phyloP scores from a whole-genome alignment of 768 basidiomycete species.

The Calocybe indica region DNA sequence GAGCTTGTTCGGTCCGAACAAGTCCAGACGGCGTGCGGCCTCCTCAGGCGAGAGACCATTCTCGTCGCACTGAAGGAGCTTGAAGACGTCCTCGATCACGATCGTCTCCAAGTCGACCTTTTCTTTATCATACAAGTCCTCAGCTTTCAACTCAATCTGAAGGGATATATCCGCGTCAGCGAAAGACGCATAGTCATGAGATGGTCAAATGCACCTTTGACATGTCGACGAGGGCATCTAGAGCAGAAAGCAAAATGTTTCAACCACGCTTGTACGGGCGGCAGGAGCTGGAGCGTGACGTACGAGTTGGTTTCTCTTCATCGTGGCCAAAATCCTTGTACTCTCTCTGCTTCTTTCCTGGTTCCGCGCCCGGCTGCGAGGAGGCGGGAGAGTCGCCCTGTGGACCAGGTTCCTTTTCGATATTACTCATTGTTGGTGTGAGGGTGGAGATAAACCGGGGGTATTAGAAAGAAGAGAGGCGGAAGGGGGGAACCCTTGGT shows the following conservation, averaged over 20 bases:
- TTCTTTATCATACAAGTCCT: conserved; percentile 96
- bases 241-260: conserved; percentile 1
- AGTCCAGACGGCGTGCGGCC: conserved; percentile 75
- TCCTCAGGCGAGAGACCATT: conserved; percentile 73
- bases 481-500: conserved; percentile 17
- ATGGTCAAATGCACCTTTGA: conserved; percentile 42
- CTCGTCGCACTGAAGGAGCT: conserved; percentile 86
- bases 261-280: conserved; percentile 8
- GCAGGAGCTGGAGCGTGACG: conserved; percentile 21
- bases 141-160: conserved; percentile 84
- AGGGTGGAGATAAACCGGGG: conserved; percentile 12
- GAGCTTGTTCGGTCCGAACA: conserved; percentile 96
- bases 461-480: conserved; percentile 17
- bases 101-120: conserved; percentile 99
- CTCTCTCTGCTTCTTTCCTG: conserved; percentile 66
- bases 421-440: conserved; percentile 27
- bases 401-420: conserved; percentile 66
- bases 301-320: conserved; percentile 60
- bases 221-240: conserved; percentile 89
- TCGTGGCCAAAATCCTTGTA: conserved; percentile 86
- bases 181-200: conserved; percentile 1
- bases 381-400: conserved; percentile 36
- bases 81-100: conserved; percentile 95
- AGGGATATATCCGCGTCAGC: background rate
- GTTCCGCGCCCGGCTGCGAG: conserved; percentile 19